These are phyloP conservation scores for Jatropha curcas DNA, from an alignment of 345 rosid genomes.

Conservation along the genomic window DNA sequence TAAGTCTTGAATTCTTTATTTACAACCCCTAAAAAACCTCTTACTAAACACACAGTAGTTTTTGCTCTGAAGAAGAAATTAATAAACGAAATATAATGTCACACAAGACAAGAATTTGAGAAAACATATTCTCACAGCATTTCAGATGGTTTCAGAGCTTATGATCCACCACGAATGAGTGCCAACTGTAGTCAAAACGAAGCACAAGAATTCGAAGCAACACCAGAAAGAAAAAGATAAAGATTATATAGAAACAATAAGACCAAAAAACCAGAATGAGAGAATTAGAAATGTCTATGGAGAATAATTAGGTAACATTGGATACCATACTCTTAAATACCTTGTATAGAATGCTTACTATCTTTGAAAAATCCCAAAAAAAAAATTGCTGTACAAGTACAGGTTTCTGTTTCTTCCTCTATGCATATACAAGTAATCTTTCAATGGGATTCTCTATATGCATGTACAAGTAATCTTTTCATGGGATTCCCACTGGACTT, in stretches of 20 bases:
- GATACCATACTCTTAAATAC: neutral
- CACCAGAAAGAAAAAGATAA: neutral
- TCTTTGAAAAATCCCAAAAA: neutral
- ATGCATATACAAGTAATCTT: constrained; percentile 3
- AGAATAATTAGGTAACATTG: too few relatives aligned
- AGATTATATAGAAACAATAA: neutral
- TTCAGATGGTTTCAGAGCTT: neutral
- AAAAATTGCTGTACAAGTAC: neutral
- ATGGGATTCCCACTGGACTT: neutral
- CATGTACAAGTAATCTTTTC: constrained; percentile 2
- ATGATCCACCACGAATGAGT: neutral
- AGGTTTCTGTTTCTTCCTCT: neutral
- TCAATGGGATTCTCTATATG: neutral
- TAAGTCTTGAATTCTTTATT: too few relatives aligned
- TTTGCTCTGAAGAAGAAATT: too few relatives aligned
- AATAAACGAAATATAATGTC: too few relatives aligned
- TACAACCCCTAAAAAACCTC: too few relatives aligned
- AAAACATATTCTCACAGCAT: neutral
- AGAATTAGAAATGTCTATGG: neutral
- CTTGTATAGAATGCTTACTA: neutral
- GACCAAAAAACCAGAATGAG: neutral
- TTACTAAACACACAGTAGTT: too few relatives aligned
- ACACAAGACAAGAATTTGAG: neutral
- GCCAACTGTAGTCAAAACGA: neutral
- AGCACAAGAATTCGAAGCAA: neutral